Conservation (phyloP, 345 rosid genomes). For the Barbarea vulgaris region DNA sequence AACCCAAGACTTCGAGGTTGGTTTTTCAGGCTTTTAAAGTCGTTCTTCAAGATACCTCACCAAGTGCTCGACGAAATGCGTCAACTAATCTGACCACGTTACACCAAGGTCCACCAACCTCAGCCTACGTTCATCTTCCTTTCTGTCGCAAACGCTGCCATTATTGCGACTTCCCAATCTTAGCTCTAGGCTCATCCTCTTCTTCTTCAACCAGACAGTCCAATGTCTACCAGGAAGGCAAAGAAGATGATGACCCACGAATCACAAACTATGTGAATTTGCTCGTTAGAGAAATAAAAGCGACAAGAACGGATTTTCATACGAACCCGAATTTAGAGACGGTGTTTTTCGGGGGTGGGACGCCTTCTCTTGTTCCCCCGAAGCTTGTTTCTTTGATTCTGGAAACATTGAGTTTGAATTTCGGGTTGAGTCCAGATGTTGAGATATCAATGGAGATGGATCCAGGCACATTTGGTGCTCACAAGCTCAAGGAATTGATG, state of each 20-base stretch:
- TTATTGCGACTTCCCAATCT: conserved; percentile 87
- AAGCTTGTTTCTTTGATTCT: conserved; percentile 63
- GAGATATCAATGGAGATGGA: conserved; percentile 99
- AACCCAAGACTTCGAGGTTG: conserved; percentile 39
- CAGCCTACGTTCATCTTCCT: conserved; percentile 89
- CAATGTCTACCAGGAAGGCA: conserved; percentile 26
- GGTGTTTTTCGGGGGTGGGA: conserved; percentile 92
- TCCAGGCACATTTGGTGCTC: conserved; percentile 81
- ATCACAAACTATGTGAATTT: conserved; percentile 57
- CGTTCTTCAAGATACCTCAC: conserved; percentile 37
- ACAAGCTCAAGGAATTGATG: conserved; percentile 57
- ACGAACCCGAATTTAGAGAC: conserved; percentile 57
- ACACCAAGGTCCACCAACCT: conserved; percentile 57
- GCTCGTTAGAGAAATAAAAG: conserved; percentile 60
- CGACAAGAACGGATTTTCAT: conserved; percentile 45
- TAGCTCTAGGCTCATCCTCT: conserved; percentile 76
- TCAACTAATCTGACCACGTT: conserved; percentile 47
- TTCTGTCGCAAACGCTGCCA: conserved; percentile 97
- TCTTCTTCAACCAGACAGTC: conserved; percentile 28
- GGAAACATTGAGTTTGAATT: conserved; percentile 55
- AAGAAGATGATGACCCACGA: conserved; percentile 66
- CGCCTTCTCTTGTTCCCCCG: conserved; percentile 93
- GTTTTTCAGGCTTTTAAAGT: conserved; percentile 10
- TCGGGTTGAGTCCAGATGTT: conserved; percentile 61
- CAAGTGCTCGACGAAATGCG: conserved; percentile 76